Conservation (phyloP, 225 moss, liverwort and hornwort genomes). For the Pseudoscleropodium purum region DNA sequence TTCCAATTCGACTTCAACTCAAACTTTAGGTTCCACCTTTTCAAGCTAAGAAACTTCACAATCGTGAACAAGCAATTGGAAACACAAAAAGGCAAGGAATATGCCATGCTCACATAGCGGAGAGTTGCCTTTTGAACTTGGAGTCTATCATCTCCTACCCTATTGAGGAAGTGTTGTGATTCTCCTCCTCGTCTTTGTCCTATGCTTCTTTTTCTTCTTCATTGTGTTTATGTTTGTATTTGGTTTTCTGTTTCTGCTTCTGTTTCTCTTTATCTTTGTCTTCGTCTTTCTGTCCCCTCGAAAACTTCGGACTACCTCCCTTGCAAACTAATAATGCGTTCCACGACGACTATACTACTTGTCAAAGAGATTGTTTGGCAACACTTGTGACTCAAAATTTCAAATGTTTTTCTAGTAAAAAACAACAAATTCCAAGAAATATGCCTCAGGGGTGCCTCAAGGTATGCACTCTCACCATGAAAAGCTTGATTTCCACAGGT, state of each 20-base stretch:
- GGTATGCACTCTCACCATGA: too few species aligned
- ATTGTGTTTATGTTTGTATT: not conserved
- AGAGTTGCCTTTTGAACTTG: not conserved
- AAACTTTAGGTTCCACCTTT: too few species aligned
- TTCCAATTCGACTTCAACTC: not conserved
- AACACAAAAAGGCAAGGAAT: not conserved
- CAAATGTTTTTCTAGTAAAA: too few species aligned
- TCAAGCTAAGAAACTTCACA: not conserved
- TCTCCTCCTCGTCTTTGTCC: not conserved
- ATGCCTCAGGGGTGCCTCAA: too few species aligned
- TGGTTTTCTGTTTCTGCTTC: too few species aligned
- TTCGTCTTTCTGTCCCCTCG: not conserved
- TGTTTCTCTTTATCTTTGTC: not conserved
- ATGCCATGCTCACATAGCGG: not conserved
- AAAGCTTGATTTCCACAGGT: too few species aligned
- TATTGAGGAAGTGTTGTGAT: not conserved
- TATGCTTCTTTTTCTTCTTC: too few species aligned
- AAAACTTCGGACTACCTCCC: not conserved
- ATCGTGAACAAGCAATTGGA: not conserved
- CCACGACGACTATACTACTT: conserved; percentile 13
- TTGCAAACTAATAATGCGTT: conserved; percentile 18
- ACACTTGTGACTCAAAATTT: too few species aligned
- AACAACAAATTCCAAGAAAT: too few species aligned
- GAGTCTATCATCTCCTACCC: not conserved
- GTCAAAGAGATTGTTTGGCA: too few species aligned